Base-by-base conservation (phyloP, 2,329 filamentous ascomycete species). In the Penicillium sp. region DNA sequence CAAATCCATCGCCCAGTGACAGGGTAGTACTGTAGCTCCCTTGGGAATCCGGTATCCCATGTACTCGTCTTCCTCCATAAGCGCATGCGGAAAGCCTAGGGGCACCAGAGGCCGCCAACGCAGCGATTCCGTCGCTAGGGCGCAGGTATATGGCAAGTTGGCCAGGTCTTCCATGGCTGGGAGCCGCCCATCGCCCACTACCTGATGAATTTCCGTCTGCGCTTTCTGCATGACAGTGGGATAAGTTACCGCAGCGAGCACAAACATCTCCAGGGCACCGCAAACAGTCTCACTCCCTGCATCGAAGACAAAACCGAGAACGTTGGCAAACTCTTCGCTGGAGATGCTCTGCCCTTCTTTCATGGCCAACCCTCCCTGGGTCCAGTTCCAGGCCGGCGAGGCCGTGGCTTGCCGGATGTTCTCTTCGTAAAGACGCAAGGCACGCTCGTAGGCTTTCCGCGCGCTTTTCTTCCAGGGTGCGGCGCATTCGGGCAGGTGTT, bases 21-120 rank as follows among this genome's bases (percentile, higher is more conserved):
- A 18, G 18, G 18, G 18, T 18, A 18, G 18, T 18, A 18, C 18
- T 18, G 18, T 18, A 3, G 58, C 5, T 55, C 51, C 33, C 50
- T 39, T 13, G 54, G 56, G 38, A 25, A 39, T 9, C 18, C 8
- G 8, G 25, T 39, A 39, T 5, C 38, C 38, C 18, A 26, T 25
- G 38, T 26, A 39, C 38, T 39, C 38, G 18, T 26, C 18, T 4
- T 39, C 38, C 38, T 39, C 12, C 5, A 25, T 39, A 7, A 39
- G 38, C 13, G 9, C 8, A 13, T 39, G 38, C 18, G 38, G 38
- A 9, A 27, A 7, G 8, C 18, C 38, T 9, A 18, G 6, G 7
- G 11, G 38, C 9, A 39, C 13, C 2, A 27, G 11, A 9, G 38
- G 38, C 6, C 38, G 38, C 38, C 38, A 39, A 2, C 38, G 11